phyloP scores from a whole-genome alignment of 2,329 filamentous ascomycete species.

The Fusarium torreyae region DNA sequence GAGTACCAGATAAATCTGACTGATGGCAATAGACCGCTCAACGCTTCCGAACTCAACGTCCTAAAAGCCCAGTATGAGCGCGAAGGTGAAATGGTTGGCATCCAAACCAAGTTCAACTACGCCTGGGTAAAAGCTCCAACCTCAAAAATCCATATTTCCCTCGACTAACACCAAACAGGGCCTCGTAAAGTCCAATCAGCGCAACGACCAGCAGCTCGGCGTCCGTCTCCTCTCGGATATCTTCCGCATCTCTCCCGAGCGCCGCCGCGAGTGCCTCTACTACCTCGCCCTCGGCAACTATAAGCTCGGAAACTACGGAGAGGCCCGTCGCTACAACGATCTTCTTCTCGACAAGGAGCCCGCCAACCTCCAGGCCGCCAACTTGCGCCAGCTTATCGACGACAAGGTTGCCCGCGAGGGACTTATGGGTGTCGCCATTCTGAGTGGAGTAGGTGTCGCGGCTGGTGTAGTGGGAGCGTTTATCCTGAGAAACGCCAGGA shows the following conservation, averaged over 20 bases:
- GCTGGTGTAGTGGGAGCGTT: conserved; percentile 94
- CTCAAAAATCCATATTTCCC: not conserved
- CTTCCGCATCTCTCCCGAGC: conserved; percentile 92
- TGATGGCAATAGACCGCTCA: conserved; percentile 77
- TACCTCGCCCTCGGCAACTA: conserved; percentile 98
- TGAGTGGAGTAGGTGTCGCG: conserved; percentile 91
- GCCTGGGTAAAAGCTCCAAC: conserved; percentile 79
- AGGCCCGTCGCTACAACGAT: conserved; percentile 95
- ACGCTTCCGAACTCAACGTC: conserved; percentile 92
- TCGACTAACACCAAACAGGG: conserved; percentile 64
- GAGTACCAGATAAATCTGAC: conserved; percentile 21
- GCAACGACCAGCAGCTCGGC: conserved; percentile 92
- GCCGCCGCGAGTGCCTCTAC: conserved; percentile 96
- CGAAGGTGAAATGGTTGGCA: conserved; percentile 95
- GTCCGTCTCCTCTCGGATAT: conserved; percentile 96
- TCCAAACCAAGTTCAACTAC: conserved; percentile 99
- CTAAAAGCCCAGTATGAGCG: conserved; percentile 96
- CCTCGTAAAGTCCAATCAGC: conserved; percentile 90
- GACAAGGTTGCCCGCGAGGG: conserved; percentile 97
- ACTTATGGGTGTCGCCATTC: conserved; percentile 92
- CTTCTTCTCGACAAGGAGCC: conserved; percentile 91
- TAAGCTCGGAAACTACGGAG: conserved; percentile 97
- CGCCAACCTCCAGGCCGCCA: conserved; percentile 89
- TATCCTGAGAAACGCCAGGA: conserved; percentile 82
- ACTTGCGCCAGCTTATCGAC: conserved; percentile 89